Percentiles rank a stretch among this genome's conserved stretches.
Evolutionary conservation across 805 yeast genomes (phyloP).

Genomic region (Lachancea fermentati): DNA sequence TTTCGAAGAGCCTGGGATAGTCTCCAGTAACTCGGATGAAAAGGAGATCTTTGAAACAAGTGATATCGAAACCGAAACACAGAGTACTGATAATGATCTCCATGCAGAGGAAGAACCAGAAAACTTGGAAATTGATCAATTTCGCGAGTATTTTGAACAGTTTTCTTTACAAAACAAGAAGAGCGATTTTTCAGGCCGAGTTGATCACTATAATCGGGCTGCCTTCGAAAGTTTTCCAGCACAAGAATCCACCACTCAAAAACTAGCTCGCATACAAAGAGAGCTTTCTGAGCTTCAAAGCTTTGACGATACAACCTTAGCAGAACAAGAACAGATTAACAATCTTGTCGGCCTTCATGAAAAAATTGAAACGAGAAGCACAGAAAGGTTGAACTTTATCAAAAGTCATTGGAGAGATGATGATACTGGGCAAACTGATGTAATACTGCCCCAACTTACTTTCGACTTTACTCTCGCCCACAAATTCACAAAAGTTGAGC

Average conservation of each 20-base stretch:
- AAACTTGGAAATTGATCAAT: neutral
- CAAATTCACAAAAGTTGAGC: constrained; percentile 12
- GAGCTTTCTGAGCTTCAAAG: constrained; percentile 11
- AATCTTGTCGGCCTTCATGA: too few relatives aligned
- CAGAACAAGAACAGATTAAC: too few relatives aligned
- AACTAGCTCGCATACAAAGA: constrained; percentile 11
- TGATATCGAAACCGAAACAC: constrained; percentile 2
- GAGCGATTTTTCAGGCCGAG: constrained; percentile 9
- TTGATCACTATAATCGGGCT: neutral
- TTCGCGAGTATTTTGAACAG: constrained; percentile 4
- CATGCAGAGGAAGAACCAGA: neutral
- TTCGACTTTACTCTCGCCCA: constrained; percentile 4
- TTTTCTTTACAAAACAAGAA: neutral
- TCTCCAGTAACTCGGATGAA: neutral
- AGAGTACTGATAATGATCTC: neutral
- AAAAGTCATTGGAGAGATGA: too few relatives aligned
- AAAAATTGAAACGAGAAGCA: too few relatives aligned
- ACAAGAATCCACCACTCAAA: constrained; percentile 2
- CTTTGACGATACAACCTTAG: constrained; percentile 1
- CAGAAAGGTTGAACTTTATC: too few relatives aligned
- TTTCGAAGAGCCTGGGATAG: neutral
- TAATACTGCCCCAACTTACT: constrained; percentile 4
- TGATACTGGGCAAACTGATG: neutral
- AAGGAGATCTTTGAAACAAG: constrained; percentile 8
- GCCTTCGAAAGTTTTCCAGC: neutral